A percentile compares a stretch with the other conserved stretches of the same genome.
Conservation (phyloP, 2,329 filamentous ascomycete species). For the Orbilia oligospora region DNA sequence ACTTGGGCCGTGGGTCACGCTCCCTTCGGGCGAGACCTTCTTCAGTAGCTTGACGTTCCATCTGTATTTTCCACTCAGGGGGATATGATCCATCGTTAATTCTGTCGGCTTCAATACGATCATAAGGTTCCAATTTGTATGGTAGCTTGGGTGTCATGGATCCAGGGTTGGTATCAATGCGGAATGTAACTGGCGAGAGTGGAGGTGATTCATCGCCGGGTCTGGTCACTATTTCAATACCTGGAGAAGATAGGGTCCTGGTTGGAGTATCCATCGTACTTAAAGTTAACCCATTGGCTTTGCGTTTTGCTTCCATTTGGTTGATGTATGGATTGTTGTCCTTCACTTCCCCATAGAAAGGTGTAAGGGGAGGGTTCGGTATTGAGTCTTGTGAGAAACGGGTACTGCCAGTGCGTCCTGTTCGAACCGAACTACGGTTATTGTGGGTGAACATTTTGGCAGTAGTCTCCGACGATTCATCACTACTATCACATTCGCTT, state of each 20-base stretch:
- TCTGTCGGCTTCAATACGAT: slow-evolving; percentile 48
- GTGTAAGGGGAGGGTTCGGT: slow-evolving; percentile 39
- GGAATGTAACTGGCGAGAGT: slow-evolving; percentile 52
- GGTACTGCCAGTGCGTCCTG: slow-evolving; percentile 36
- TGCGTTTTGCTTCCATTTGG: not conserved
- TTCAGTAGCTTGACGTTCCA: slow-evolving; percentile 45
- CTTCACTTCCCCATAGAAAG: slow-evolving; percentile 41
- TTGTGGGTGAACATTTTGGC: slow-evolving; percentile 24
- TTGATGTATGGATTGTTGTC: slow-evolving; percentile 24
- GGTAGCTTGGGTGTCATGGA: slow-evolving; percentile 27
- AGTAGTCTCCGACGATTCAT: slow-evolving; percentile 19
- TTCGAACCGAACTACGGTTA: slow-evolving; percentile 43
- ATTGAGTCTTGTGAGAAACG: slow-evolving; percentile 55
- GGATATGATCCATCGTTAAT: slow-evolving; percentile 49
- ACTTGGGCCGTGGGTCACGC: slow-evolving; percentile 4
- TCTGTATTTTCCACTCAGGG: slow-evolving; percentile 46
- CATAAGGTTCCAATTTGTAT: slow-evolving; percentile 29
- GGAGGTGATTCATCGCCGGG: slow-evolving; percentile 57
- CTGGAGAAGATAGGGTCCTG: slow-evolving; percentile 42
- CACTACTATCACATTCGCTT: slow-evolving; percentile 35
- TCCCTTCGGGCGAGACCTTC: slow-evolving; percentile 12
- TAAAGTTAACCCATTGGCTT: slow-evolving; percentile 15
- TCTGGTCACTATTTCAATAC: slow-evolving; percentile 42
- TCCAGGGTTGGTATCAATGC: slow-evolving; percentile 46
- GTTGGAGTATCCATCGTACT: not conserved